Evolutionary conservation across 129 eudicot genomes (phyloP).

Genomic region (Flaveria bidentis): DNA sequence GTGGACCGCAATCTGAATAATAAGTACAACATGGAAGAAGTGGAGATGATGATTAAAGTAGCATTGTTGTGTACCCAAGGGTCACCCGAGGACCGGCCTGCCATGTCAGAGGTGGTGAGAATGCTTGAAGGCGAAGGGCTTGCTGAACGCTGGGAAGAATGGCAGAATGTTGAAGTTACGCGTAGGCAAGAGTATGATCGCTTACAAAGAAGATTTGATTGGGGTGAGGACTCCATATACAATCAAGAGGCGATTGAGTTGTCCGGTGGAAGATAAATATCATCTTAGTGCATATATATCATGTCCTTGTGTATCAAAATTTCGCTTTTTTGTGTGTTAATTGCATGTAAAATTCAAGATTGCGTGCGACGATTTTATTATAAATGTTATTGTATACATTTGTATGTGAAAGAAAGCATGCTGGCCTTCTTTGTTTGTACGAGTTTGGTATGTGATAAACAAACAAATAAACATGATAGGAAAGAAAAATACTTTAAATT

Average conservation of each 20-base stretch:
- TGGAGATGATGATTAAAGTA: constrained; percentile 92
- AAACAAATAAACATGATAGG: no score
- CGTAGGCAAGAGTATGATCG: constrained; percentile 86
- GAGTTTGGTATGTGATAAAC: not conserved
- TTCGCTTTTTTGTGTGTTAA: constrained; percentile 24
- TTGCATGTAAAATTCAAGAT: not conserved
- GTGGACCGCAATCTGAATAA: constrained; percentile 64
- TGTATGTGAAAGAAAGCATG: not conserved
- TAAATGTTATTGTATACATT: not conserved
- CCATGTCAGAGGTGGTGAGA: constrained; percentile 92
- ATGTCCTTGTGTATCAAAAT: not conserved
- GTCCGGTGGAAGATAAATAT: constrained; percentile 83
- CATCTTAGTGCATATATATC: constrained; percentile 18
- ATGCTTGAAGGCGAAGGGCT: constrained; percentile 99
- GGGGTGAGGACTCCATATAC: constrained; percentile 86
- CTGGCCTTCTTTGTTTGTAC: not conserved
- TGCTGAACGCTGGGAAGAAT: constrained; percentile 97
- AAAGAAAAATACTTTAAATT: no score
- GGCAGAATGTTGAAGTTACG: constrained; percentile 80
- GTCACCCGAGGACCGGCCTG: constrained; percentile 88
- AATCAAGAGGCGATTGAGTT: constrained; percentile 87
- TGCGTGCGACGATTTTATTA: not conserved
- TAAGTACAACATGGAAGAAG: constrained; percentile 62
- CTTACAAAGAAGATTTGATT: constrained; percentile 83
- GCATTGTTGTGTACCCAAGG: constrained; percentile 95